phyloP scores from a whole-genome alignment of 345 rosid genomes.

The Mallotus nudiflorus region DNA sequence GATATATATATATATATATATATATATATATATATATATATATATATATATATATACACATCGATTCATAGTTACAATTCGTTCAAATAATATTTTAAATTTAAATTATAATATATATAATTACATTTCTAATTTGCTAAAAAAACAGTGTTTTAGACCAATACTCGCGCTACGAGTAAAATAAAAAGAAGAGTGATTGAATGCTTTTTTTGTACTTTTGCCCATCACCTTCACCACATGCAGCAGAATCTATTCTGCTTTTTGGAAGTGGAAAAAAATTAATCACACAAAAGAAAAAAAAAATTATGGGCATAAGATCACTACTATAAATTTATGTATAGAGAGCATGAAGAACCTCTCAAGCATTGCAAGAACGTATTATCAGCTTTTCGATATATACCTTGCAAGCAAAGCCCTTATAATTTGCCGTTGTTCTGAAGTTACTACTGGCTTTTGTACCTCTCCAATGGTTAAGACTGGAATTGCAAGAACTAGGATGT shows the following conservation, averaged over 20 bases:
- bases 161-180: too few relatives aligned
- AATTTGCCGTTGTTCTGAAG: neutral
- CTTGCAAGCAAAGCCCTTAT: neutral
- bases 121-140: too few relatives aligned
- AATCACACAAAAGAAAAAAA: too few relatives aligned
- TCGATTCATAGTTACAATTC: too few relatives aligned
- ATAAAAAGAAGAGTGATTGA: too few relatives aligned
- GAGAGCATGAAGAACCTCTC: neutral
- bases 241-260: slow-evolving; percentile 11
- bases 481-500: slow-evolving; percentile 3
- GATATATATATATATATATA: too few relatives aligned
- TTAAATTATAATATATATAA: too few relatives aligned
- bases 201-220: neutral
- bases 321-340: neutral
- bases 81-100: too few relatives aligned
- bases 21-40: too few relatives aligned
- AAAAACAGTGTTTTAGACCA: too few relatives aligned
- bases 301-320: too few relatives aligned
- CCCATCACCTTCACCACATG: slow-evolving; percentile 1
- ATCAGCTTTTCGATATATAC: neutral
- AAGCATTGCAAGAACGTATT: neutral
- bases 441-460: neutral
- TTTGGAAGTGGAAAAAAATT: neutral
- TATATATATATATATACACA: too few relatives aligned
- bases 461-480: slow-evolving; percentile 16